Percentiles rank a stretch among this genome's conserved stretches.
Conservation (phyloP, 2,329 filamentous ascomycete genomes). For the Pseudogymnoascus sp. region DNA sequence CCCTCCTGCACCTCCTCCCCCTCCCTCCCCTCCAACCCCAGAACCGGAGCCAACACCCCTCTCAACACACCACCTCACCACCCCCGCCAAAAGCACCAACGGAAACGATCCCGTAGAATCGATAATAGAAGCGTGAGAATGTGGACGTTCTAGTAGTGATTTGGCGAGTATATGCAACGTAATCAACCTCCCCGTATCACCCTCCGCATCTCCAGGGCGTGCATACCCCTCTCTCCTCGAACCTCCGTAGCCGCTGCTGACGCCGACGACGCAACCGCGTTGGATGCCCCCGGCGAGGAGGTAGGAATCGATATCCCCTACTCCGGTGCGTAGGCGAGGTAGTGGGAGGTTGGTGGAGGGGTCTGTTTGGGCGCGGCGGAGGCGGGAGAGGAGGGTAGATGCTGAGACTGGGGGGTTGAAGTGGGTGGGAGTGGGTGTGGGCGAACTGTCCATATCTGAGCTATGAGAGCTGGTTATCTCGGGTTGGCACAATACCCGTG, state of each 20-base stretch:
- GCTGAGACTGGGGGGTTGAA: neutral
- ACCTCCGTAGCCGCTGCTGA: constrained; percentile 42
- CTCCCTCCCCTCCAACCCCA: too few relatives aligned
- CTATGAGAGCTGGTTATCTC: too few relatives aligned
- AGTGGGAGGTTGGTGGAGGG: neutral
- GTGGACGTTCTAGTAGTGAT: neutral
- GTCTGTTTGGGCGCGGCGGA: neutral
- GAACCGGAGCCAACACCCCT: neutral
- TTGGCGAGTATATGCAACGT: neutral
- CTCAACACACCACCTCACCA: neutral
- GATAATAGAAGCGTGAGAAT: constrained; percentile 21
- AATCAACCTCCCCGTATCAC: neutral
- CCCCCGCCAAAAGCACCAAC: neutral
- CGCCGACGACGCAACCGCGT: constrained; percentile 42
- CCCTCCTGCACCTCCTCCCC: too few relatives aligned
- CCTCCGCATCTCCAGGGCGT: neutral
- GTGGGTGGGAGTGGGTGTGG: neutral
- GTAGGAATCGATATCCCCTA: constrained; percentile 39
- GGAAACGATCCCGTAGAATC: constrained; percentile 26
- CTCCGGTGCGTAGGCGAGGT: constrained; percentile 31
- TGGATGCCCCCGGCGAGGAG: constrained; percentile 40
- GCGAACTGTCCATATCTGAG: too few relatives aligned
- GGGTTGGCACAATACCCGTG: too few relatives aligned
- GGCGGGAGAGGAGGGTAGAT: neutral
- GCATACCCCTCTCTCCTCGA: constrained; percentile 11